Evolutionary conservation across 148 eudicot species (phyloP).

Genomic region (Nepenthes gracilis): DNA sequence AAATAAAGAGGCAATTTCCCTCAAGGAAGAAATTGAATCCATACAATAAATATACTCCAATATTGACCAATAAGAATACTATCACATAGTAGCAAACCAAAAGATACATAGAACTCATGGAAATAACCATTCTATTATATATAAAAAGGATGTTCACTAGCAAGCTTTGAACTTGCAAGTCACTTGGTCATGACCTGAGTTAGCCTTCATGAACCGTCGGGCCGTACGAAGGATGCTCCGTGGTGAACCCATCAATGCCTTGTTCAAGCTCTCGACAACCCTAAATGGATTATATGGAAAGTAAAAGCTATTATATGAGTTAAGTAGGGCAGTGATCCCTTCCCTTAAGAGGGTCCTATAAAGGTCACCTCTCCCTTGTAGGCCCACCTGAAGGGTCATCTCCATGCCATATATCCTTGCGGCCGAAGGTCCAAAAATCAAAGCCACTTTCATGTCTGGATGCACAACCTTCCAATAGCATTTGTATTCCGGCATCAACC

Average conservation of each 20-base stretch:
- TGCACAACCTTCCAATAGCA: conserved; percentile 70
- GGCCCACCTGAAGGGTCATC: conserved; percentile 32
- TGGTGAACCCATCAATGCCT: conserved; percentile 44
- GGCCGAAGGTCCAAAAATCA: conserved; percentile 60
- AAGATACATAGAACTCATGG: too few species aligned
- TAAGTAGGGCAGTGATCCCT: conserved; percentile 65
- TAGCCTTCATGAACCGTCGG: conserved; percentile 61
- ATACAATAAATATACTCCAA: too few species aligned
- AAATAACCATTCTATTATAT: too few species aligned
- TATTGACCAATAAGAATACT: too few species aligned
- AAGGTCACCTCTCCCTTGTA: conserved; percentile 69
- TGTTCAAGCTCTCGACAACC: conserved; percentile 36
- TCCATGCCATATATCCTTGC: conserved; percentile 50
- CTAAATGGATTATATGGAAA: conserved; percentile 50
- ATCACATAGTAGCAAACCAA: too few species aligned
- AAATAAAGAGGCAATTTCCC: too few species aligned
- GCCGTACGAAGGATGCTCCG: conserved; percentile 52
- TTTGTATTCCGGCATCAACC: conserved; percentile 66
- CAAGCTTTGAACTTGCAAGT: conserved; percentile 60
- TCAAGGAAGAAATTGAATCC: too few species aligned
- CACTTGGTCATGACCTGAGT: conserved; percentile 38
- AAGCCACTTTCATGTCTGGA: conserved; percentile 57
- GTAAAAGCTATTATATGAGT: conserved; percentile 54
- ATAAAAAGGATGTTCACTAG: conserved; percentile 25
- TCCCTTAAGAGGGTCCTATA: conserved; percentile 79